Evolutionary conservation across 106 monocot genomes (phyloP), one percentile per base, ranked within the genome.

Genomic region (Narthecium ossifragum): DNA sequence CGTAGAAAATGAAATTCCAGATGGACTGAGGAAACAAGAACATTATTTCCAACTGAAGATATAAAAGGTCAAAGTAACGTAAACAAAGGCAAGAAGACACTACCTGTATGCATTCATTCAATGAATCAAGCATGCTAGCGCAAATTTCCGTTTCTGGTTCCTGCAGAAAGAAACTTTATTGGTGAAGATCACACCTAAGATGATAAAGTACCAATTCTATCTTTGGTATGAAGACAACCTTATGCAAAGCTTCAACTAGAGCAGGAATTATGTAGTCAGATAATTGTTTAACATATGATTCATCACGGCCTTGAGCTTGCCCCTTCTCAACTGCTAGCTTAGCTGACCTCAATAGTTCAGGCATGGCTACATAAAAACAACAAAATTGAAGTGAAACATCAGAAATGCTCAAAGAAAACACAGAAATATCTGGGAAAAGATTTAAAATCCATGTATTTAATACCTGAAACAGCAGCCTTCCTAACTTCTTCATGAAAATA

Each of bases 401-500:
- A 17, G 14, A 18, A 62, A 41, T 17, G 3, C 30, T 13, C 1
- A 61, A 49, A 23, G 22, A 36, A 36, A 70, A 36, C 15, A 43
- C 43, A 43, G 11, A 43, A 1, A 13, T 43, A 43, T 17, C 11
- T 3, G 11, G 2, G 18, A 43, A 43, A n/a, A n/a, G n/a, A n/a
- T n/a, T 17, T 43, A 13, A 43, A 43, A 43, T 43, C 5, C 43
- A 28, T 29, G 18, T 53, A 53, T 28, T 21, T 6, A 31, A 39
- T 84, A 96, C 96, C 90, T 62, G 90, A 84, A 63, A 96, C 90
- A 65, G 96, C 90, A 73, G 96, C 96, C 48, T 83, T 86, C 63
- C 96, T 75, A 34, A 96, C 90, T 67, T 90, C 96, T 59, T 90
- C 90, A 62, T 96, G 85, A 18, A 96, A 96, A 81, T 96, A 96